Evolutionary conservation across 768 basidiomycete species (phyloP), one percentile per base, ranked within the genome.

Genomic region (Guyanaporus albipodus): DNA sequence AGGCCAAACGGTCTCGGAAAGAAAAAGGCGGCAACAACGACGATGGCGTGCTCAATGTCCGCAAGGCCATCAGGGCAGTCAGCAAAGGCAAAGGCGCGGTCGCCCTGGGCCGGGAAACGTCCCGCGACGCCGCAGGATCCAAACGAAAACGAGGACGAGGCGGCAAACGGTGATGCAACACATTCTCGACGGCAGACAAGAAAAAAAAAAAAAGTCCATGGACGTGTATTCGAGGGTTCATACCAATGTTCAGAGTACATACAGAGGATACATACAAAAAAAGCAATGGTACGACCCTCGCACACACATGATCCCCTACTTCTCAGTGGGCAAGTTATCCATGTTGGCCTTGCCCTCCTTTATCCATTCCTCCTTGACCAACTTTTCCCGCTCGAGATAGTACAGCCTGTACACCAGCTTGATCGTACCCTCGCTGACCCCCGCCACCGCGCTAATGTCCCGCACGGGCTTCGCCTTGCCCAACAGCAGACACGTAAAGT

Each of bases 351-450:
- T 85, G 37, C 85, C 87, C 4, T 85, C 81, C 45, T 87, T 84
- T 52, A 92, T 77, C 88, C 89, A 91, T 60, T 91, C 82, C 60
- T 86, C 74, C 69, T 89, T 89, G 42, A 91, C 85, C 69, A 93
- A 57, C 72, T 82, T 85, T 62, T 85, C 83, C 71, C 71, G 83
- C 38, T 83, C 84, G 8, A 68, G 64, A 59, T 82, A 87, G 63
- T 91, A 89, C 57, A 88, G 62, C 53, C 83, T 75, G 66, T 94
- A 93, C 46, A 91, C 88, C 67, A 92, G 68, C 70, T 90, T 90
- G 63, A 97, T 93, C 40, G 96, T 98, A 41, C 90, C 85, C 64
- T 98, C 95, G 62, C 91, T 93, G 17, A 97, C 92, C 9, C 93
- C 92, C 4, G 91, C 94, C 10, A 97, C 91, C 14, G 75, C 72